Percentiles rank a stretch among this genome's conserved stretches.
Evolutionary conservation across 129 eudicot genomes (phyloP).

Genomic region (Arctium minus): DNA sequence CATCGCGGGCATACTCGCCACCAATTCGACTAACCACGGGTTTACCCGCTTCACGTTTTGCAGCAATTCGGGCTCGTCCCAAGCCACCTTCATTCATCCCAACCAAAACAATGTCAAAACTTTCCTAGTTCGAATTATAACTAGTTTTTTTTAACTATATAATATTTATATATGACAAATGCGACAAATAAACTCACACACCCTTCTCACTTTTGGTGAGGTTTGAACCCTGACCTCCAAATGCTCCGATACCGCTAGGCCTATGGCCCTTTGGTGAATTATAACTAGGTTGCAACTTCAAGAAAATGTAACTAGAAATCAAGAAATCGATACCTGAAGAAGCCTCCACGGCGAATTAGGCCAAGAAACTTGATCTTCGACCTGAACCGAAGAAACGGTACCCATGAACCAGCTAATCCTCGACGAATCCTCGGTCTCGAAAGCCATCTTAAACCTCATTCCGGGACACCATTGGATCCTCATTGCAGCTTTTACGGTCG

Average conservation of each 20-base stretch:
- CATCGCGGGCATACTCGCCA: slow-evolving; percentile 63
- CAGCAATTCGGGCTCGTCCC: slow-evolving; percentile 94
- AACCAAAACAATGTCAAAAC: not conserved
- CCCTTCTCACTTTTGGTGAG: too few relatives aligned
- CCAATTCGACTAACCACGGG: slow-evolving; percentile 95
- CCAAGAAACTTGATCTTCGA: slow-evolving; percentile 70
- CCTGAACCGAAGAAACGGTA: slow-evolving; percentile 68
- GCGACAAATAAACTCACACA: too few relatives aligned
- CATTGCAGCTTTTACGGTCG: slow-evolving; percentile 64
- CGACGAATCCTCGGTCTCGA: slow-evolving; percentile 88
- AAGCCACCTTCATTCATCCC: slow-evolving; percentile 56
- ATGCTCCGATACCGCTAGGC: too few relatives aligned
- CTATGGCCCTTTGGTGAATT: too few relatives aligned
- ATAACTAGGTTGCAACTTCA: not conserved
- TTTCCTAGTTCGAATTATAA: too few relatives aligned
- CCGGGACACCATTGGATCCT: slow-evolving; percentile 75
- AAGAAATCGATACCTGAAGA: slow-evolving; percentile 50
- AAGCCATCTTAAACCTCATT: slow-evolving; percentile 94
- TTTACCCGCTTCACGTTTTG: slow-evolving; percentile 84
- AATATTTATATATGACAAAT: too few relatives aligned
- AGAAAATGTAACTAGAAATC: not conserved
- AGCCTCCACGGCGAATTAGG: slow-evolving; percentile 94
- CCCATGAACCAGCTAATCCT: slow-evolving; percentile 98
- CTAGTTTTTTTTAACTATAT: too few relatives aligned
- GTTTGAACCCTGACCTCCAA: too few relatives aligned